phyloP scores from a whole-genome alignment of 805 yeast species.

The Blastobotrys americana region DNA sequence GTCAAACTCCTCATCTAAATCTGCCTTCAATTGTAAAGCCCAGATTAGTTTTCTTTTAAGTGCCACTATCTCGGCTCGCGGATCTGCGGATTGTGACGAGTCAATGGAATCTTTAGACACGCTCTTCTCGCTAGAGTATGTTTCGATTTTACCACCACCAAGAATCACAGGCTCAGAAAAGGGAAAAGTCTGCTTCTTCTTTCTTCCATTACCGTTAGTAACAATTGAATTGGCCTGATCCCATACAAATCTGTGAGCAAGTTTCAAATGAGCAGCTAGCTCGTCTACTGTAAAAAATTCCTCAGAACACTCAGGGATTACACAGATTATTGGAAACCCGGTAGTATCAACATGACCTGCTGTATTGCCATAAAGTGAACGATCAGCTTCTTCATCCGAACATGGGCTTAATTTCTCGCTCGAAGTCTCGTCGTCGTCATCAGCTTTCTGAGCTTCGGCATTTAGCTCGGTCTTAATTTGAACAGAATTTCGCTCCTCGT shows the following conservation, averaged over 20 bases:
- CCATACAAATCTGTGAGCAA: constrained; percentile 1
- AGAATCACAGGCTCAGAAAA: neutral
- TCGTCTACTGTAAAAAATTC: constrained; percentile 6
- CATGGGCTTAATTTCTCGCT: no score
- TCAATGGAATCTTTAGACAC: constrained; percentile 16
- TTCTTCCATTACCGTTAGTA: constrained; percentile 1
- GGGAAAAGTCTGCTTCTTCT: constrained; percentile 2
- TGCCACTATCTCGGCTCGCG: constrained; percentile 13
- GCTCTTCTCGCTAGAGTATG: neutral
- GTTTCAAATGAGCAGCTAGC: constrained; percentile 5
- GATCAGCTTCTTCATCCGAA: no score
- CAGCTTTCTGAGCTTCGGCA: no score
- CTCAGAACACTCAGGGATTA: neutral
- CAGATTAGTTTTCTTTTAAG: constrained; percentile 28
- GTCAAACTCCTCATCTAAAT: constrained; percentile 22
- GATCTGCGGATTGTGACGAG: constrained; percentile 11
- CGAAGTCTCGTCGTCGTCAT: no score
- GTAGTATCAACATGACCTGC: no score
- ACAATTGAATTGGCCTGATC: neutral
- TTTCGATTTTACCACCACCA: neutral
- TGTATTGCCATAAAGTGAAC: no score
- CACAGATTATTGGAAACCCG: neutral
- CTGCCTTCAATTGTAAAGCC: constrained; percentile 25
- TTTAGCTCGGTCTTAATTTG: no score
- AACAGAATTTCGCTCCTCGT: no score